These are phyloP conservation scores for Ophiosphaerella korrae DNA, from an alignment of 2,329 filamentous ascomycete species.

Conservation along the genomic window DNA sequence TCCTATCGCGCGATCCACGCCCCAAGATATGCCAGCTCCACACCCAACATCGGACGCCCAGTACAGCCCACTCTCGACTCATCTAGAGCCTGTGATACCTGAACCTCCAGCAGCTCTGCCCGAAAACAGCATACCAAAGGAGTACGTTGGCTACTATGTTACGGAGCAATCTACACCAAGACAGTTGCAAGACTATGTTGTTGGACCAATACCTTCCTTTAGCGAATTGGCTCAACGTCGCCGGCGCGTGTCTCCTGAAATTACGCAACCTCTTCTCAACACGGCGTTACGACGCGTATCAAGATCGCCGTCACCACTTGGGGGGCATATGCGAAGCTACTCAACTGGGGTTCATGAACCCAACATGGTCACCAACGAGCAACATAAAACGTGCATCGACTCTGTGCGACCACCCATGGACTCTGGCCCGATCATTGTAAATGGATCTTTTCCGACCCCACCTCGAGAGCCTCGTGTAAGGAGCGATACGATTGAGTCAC, in stretches of 20 bases:
- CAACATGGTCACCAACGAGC: constrained; percentile 12
- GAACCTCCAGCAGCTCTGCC: constrained; percentile 8
- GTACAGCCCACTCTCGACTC: constrained; percentile 24
- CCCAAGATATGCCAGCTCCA: constrained; percentile 29
- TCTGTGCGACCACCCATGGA: constrained; percentile 34
- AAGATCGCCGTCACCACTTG: constrained; percentile 55
- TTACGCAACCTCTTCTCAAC: constrained; percentile 45
- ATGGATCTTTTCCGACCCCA: constrained; percentile 46
- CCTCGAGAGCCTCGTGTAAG: constrained; percentile 28
- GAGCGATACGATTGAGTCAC: constrained; percentile 32
- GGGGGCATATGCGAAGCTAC: constrained; percentile 49
- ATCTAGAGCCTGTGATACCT: constrained; percentile 21
- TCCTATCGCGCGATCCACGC: constrained; percentile 40
- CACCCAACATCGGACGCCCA: constrained; percentile 26
- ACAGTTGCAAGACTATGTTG: constrained; percentile 46
- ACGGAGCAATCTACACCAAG: constrained; percentile 50
- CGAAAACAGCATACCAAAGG: constrained; percentile 51
- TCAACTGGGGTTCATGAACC: constrained; percentile 36
- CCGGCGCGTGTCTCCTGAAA: constrained; percentile 51
- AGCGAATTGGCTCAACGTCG: constrained; percentile 50
- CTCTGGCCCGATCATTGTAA: constrained; percentile 46
- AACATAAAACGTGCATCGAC: constrained; percentile 36
- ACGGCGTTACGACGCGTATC: constrained; percentile 45
- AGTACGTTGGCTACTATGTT: constrained; percentile 58
- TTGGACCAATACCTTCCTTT: constrained; percentile 44